Percentiles rank a stretch among this genome's conserved stretches.
These are phyloP conservation scores for Sarocladiaceae sp. DNA, from an alignment of 2,329 filamentous ascomycete species.

Conservation along the genomic window DNA sequence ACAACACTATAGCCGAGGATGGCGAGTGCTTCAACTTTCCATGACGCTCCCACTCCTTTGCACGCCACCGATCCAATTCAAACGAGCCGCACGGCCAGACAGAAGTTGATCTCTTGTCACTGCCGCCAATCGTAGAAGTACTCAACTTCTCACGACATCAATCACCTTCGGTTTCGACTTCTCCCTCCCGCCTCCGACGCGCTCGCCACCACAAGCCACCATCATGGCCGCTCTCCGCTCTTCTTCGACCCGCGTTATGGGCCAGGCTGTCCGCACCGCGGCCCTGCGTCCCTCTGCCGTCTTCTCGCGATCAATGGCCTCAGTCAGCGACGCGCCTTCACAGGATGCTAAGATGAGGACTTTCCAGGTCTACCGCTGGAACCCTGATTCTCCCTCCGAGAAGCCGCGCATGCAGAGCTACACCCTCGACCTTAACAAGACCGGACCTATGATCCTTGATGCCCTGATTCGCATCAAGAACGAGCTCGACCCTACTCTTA, in stretches of 20 bases:
- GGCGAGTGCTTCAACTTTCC: constrained; percentile 8
- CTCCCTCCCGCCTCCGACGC: constrained; percentile 3
- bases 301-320: constrained; percentile 50
- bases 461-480: constrained; percentile 98
- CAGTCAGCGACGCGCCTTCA: constrained; percentile 55
- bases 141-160: background rate
- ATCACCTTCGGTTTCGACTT: background rate
- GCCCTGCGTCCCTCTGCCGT: constrained; percentile 36
- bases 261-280: constrained; percentile 36
- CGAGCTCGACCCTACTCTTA: constrained; percentile 93
- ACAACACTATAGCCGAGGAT: constrained; percentile 8
- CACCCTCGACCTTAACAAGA: constrained; percentile 96
- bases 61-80: constrained; percentile 8
- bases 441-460: constrained; percentile 96
- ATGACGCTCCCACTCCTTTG: constrained; percentile 8
- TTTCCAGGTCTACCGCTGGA: constrained; percentile 99
- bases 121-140: background rate
- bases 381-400: constrained; percentile 83
- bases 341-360: constrained; percentile 75
- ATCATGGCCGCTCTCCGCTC: constrained; percentile 61
- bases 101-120: constrained; percentile 1
- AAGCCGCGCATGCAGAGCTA: constrained; percentile 97
- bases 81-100: constrained; percentile 6
- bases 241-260: constrained; percentile 48
- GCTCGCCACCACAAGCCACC: constrained; percentile 11